A percentile compares a stretch with the other conserved stretches of the same genome.
phyloP scores from a whole-genome alignment of 2,329 filamentous ascomycete species.

The Ophiocordyceps robertsii region DNA sequence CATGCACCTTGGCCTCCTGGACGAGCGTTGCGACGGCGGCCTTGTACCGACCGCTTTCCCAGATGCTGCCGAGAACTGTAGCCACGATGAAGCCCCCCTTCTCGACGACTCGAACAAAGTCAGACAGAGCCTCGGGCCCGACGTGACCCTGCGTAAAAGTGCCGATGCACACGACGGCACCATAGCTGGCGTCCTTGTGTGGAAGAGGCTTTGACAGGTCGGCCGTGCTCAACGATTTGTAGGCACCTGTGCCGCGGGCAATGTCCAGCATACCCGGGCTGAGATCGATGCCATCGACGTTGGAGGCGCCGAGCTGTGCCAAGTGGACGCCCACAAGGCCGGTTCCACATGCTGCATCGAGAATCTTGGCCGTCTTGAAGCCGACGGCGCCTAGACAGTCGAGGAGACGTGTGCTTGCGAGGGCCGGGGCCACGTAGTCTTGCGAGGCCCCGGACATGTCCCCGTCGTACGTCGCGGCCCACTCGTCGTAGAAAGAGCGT shows the following conservation, averaged over 20 bases:
- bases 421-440: constrained; percentile 26
- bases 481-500: constrained; percentile 20
- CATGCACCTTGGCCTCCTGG: constrained; percentile 13
- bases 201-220: constrained; percentile 32
- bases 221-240: constrained; percentile 26
- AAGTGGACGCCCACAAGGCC: constrained; percentile 37
- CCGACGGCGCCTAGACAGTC: constrained; percentile 12
- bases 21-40: constrained; percentile 24
- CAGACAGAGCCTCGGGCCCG: constrained; percentile 32
- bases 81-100: constrained; percentile 33
- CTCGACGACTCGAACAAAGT: constrained; percentile 35
- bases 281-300: constrained; percentile 39
- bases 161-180: constrained; percentile 37
- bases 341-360: constrained; percentile 44
- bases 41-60: constrained; percentile 32
- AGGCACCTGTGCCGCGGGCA: constrained; percentile 33
- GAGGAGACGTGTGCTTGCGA: constrained; percentile 21
- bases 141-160: constrained; percentile 43
- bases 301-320: constrained; percentile 24
- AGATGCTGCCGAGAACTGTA: constrained; percentile 36
- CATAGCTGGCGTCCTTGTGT: constrained; percentile 26
- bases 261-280: constrained; percentile 38
- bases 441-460: constrained; percentile 21
- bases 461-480: constrained; percentile 20
- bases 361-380: constrained; percentile 18